Evolutionary conservation across 169 alveolate species (phyloP).

Genomic region (Plasmodium malariae): DNA sequence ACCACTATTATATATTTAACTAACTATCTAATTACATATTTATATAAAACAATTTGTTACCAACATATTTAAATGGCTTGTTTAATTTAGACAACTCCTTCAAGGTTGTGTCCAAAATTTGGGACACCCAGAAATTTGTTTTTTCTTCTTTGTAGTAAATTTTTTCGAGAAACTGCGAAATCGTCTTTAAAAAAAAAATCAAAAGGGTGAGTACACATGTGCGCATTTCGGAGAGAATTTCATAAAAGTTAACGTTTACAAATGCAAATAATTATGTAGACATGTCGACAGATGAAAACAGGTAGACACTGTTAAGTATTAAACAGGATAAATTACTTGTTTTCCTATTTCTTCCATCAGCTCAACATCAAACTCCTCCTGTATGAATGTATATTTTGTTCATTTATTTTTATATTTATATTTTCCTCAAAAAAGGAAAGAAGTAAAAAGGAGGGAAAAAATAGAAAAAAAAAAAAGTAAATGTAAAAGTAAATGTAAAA

Average conservation of each 20-base stretch:
- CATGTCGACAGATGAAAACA: background rate
- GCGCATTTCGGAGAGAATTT: background rate
- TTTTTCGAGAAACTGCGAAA: slow-evolving; percentile 79
- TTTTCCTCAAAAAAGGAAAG: background rate
- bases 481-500: no score
- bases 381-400: background rate
- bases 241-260: background rate
- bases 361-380: slow-evolving; percentile 82
- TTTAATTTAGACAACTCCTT: slow-evolving; percentile 86
- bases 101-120: slow-evolving; percentile 84
- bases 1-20: background rate
- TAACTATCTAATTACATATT: background rate
- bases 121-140: slow-evolving; percentile 85
- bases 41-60: slow-evolving; percentile 21
- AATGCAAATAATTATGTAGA: background rate
- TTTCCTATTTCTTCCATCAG: slow-evolving; percentile 82
- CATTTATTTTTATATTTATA: background rate
- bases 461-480: no score
- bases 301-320: background rate
- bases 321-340: slow-evolving; percentile 33
- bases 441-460: no score
- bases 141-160: slow-evolving; percentile 83
- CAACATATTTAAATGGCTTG: slow-evolving; percentile 87
- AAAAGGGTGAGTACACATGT: background rate
- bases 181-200: slow-evolving; percentile 70